A percentile compares a stretch with the other conserved stretches of the same genome.
Conservation (phyloP, 2,329 filamentous ascomycete genomes). For the Diaporthe vaccinii region DNA sequence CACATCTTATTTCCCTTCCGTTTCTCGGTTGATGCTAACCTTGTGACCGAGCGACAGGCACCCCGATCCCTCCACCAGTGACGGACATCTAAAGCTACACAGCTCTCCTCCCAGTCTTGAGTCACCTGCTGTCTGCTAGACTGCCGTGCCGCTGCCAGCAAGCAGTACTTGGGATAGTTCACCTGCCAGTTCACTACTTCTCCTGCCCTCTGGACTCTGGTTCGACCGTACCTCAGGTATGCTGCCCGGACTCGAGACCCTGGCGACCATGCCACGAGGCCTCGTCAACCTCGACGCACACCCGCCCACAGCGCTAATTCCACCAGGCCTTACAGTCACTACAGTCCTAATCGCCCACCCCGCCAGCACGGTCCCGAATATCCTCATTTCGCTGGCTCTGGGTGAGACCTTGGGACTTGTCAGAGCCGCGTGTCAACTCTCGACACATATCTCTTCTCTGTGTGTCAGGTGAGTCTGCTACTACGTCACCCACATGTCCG, state of each 20-base stretch:
- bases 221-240: conserved; percentile 12
- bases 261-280: conserved; percentile 4
- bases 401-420: conserved; percentile 22
- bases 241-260: conserved; percentile 16
- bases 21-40: conserved; percentile 29
- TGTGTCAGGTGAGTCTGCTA: conserved; percentile 23
- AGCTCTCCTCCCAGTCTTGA: conserved; percentile 2
- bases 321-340: conserved; percentile 14
- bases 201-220: not conserved
- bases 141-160: conserved; percentile 8
- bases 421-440: conserved; percentile 11
- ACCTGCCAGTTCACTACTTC: not conserved
- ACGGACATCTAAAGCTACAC: conserved; percentile 15
- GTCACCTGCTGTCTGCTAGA: not conserved
- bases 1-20: conserved; percentile 31
- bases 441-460: not conserved
- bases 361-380: conserved; percentile 28
- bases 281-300: conserved; percentile 18
- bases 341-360: conserved; percentile 13
- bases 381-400: conserved; percentile 17
- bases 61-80: conserved; percentile 13
- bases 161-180: not conserved
- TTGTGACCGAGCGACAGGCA: conserved; percentile 16
- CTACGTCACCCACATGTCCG: conserved; percentile 6
- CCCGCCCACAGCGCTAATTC: conserved; percentile 13